Conservation (phyloP, 2,329 filamentous ascomycete species). For the Pyrenophora graminea region DNA sequence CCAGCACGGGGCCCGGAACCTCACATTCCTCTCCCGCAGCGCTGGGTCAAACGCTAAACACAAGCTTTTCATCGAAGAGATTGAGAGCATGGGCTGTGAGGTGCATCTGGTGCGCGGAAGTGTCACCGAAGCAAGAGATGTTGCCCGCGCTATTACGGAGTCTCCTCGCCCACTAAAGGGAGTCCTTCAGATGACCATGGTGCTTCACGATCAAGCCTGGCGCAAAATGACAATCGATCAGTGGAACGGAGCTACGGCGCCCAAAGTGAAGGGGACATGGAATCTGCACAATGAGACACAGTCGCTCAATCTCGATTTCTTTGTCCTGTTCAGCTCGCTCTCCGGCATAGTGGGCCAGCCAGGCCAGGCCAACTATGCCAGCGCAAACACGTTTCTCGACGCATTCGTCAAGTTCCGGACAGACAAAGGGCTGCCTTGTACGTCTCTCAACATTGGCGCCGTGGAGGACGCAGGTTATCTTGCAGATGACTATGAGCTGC, state of each 20-base stretch:
- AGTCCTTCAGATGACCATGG: not conserved
- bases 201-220: constrained; percentile 5
- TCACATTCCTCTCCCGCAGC: constrained; percentile 24
- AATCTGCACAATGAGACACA: constrained; percentile 26
- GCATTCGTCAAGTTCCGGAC: constrained; percentile 24
- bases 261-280: constrained; percentile 32
- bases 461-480: constrained; percentile 51
- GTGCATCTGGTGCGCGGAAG: constrained; percentile 6
- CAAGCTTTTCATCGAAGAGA: constrained; percentile 4
- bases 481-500: not conserved
- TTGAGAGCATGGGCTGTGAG: constrained; percentile 8
- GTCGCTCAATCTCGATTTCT: constrained; percentile 28
- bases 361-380: constrained; percentile 53
- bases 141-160: not conserved
- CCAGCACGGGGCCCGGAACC: constrained; percentile 18
- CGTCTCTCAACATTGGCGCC: constrained; percentile 56
- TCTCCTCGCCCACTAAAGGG: not conserved
- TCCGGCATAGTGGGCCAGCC: constrained; percentile 26
- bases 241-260: constrained; percentile 11
- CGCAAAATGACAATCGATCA: constrained; percentile 13
- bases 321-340: constrained; percentile 34
- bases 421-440: constrained; percentile 40
- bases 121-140: constrained; percentile 1
- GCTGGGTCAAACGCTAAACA: constrained; percentile 2
- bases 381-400: constrained; percentile 48